These are phyloP conservation scores for Lactarius tabidus DNA, from an alignment of 768 basidiomycete species.

Conservation along the genomic window DNA sequence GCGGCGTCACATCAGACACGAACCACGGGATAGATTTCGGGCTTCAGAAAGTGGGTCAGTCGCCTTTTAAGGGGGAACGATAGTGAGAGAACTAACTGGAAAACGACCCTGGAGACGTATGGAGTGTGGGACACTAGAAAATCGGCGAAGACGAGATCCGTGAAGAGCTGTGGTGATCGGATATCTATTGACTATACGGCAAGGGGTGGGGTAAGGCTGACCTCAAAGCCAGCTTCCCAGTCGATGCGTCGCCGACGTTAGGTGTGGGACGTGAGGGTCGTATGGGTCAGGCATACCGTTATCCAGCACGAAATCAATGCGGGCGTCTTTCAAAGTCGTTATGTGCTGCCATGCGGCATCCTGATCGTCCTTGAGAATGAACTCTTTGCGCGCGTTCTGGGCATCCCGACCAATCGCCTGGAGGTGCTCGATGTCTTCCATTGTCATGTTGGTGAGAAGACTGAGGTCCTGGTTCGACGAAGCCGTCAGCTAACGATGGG, in stretches of 20 bases:
- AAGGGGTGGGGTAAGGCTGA: conserved; percentile 30
- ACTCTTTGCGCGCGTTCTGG: conserved; percentile 68
- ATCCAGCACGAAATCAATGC: conserved; percentile 87
- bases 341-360: conserved; percentile 69
- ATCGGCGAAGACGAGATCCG: conserved; percentile 89
- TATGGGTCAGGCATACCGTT: conserved; percentile 52
- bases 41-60: conserved; percentile 38
- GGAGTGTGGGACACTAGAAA: conserved; percentile 90
- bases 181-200: background rate
- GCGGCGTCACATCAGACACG: conserved; percentile 89
- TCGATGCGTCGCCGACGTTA: background rate
- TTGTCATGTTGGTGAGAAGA: conserved; percentile 79
- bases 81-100: conserved; percentile 77
- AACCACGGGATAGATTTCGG: conserved; percentile 97
- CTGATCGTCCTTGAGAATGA: conserved; percentile 84
- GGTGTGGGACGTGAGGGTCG: background rate
- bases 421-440: conserved; percentile 75
- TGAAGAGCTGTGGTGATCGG: conserved; percentile 62
- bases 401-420: conserved; percentile 82
- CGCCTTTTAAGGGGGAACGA: background rate
- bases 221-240: conserved; percentile 85
- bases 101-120: conserved; percentile 74
- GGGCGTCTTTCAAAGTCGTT: conserved; percentile 44
- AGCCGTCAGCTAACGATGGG: background rate
- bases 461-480: conserved; percentile 66